Base-by-base conservation (phyloP, 2,329 filamentous ascomycete species). In the Lecanicillium sp. region DNA sequence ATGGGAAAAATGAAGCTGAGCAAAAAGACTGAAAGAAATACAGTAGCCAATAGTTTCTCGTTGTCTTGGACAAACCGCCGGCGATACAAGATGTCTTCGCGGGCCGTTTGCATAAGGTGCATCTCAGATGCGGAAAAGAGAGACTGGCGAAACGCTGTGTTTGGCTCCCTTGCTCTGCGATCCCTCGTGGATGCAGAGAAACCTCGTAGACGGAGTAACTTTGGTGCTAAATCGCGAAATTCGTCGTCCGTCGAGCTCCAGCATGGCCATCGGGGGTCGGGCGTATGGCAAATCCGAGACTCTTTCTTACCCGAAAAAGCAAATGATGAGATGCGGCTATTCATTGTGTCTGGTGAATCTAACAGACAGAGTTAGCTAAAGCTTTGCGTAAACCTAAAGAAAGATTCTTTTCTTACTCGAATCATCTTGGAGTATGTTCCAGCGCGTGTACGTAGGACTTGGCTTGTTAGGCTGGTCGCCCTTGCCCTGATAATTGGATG, bases 1-100 rank as follows among this genome's bases (percentile, higher is more conserved):
- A 74, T 66, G 0, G 72, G 72, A n/a, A 75, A 59, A 6, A 56
- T 29, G 2, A 67, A 39, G 14, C 63, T 65, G 30, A 69, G 33
- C 1, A 54, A 20, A 32, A 63, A 48, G 44, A 71, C 60, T 11
- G 51, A 31, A 8, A 54, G 47, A 45, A 71, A 74, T 37, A 65
- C 61, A 0, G 43, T 39, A 3, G 47, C 51, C 14, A 63, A 62
- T 11, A 55, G 56, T 13, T 45, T 44, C 12, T 60, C 49, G 4
- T 52, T 52, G 9, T 52, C 43, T 4, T 49, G 46, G 2, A 53
- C 50, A 9, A 53, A 45, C 8, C 49, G 49, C 9, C 56, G 52
- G 12, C 53, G 57, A 30, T 47, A 46, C 3, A 54, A 41, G 15
- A 57, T 56, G 15, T 58, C 49, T 15, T 56, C 53, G 13, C 57